A percentile compares a stretch with the other conserved stretches of the same genome.
These are phyloP conservation scores for Heimioporus retisporus DNA, from an alignment of 1,284 basidiomycete genomes.

Conservation along the genomic window DNA sequence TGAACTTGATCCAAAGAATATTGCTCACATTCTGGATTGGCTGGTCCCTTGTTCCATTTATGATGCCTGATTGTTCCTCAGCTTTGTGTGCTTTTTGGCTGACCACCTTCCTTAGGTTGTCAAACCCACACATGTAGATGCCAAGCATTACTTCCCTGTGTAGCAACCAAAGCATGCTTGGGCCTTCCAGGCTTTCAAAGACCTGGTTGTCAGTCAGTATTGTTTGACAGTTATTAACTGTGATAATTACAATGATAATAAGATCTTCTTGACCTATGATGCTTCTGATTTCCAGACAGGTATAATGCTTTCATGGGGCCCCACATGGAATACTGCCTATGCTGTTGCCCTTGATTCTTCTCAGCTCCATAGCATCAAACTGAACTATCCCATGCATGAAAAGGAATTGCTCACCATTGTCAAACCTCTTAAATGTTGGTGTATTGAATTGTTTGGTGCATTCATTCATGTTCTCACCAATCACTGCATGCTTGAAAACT, in stretches of 20 bases:
- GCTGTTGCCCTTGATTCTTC: neutral
- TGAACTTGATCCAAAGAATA: neutral
- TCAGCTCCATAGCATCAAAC: neutral
- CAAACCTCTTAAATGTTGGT: slow-evolving; percentile 47
- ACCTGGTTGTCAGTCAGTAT: slow-evolving; percentile 37
- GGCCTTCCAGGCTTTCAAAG: slow-evolving; percentile 54
- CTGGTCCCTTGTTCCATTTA: slow-evolving; percentile 34
- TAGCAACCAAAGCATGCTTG: too few species aligned
- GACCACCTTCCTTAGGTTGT: neutral
- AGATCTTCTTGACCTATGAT: slow-evolving; percentile 50
- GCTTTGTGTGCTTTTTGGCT: slow-evolving; percentile 31
- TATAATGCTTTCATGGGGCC: slow-evolving; percentile 44
- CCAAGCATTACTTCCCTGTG: too few species aligned
- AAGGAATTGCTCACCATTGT: slow-evolving; percentile 50
- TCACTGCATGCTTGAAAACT: slow-evolving; percentile 51
- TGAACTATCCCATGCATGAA: slow-evolving; percentile 51
- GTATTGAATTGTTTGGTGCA: slow-evolving; percentile 42
- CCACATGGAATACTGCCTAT: slow-evolving; percentile 36
- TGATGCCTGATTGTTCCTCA: slow-evolving; percentile 49
- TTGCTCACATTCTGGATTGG: slow-evolving; percentile 39
- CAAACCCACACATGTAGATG: too few species aligned
- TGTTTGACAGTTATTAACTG: slow-evolving; percentile 35
- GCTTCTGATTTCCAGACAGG: slow-evolving; percentile 46
- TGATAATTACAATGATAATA: slow-evolving; percentile 36
- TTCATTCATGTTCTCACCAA: slow-evolving; percentile 49